Percentiles rank a stretch among this genome's conserved stretches.
phyloP scores from a whole-genome alignment of 768 basidiomycete genomes.

The Lactarius sp. region DNA sequence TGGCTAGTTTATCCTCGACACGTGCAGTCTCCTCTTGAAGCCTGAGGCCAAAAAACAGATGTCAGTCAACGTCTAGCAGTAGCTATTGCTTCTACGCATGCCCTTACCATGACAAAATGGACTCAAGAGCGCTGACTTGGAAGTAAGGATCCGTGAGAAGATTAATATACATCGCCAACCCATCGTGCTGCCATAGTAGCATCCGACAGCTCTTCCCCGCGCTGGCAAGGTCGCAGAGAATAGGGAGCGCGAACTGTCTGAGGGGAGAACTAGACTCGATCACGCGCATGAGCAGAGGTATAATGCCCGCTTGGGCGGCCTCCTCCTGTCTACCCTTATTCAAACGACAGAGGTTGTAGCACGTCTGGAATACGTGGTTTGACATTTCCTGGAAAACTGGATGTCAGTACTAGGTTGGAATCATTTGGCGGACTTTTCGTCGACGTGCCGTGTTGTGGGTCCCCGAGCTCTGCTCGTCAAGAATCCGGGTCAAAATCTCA shows the following conservation, averaged over 20 bases:
- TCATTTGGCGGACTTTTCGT: neutral
- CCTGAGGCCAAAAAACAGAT: slow-evolving; percentile 41
- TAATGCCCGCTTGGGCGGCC: slow-evolving; percentile 91
- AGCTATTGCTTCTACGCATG: neutral
- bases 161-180: slow-evolving; percentile 73
- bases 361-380: slow-evolving; percentile 95
- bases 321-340: slow-evolving; percentile 96
- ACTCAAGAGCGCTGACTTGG: slow-evolving; percentile 88
- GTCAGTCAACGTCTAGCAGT: neutral
- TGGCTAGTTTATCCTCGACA: slow-evolving; percentile 84
- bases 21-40: slow-evolving; percentile 92
- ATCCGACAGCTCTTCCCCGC: slow-evolving; percentile 91
- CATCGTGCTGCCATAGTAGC: slow-evolving; percentile 89
- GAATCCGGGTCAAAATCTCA: slow-evolving; percentile 79
- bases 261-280: slow-evolving; percentile 86
- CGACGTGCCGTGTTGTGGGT: slow-evolving; percentile 71
- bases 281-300: slow-evolving; percentile 86
- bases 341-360: slow-evolving; percentile 92
- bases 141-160: slow-evolving; percentile 84
- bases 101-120: slow-evolving; percentile 80
- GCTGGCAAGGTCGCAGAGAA: slow-evolving; percentile 92
- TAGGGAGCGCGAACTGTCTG: slow-evolving; percentile 95
- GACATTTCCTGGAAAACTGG: slow-evolving; percentile 72
- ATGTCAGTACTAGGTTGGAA: slow-evolving; percentile 1
- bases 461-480: slow-evolving; percentile 76